Conservation (phyloP, 306 rosid genomes). For the Malus sieversii region DNA sequence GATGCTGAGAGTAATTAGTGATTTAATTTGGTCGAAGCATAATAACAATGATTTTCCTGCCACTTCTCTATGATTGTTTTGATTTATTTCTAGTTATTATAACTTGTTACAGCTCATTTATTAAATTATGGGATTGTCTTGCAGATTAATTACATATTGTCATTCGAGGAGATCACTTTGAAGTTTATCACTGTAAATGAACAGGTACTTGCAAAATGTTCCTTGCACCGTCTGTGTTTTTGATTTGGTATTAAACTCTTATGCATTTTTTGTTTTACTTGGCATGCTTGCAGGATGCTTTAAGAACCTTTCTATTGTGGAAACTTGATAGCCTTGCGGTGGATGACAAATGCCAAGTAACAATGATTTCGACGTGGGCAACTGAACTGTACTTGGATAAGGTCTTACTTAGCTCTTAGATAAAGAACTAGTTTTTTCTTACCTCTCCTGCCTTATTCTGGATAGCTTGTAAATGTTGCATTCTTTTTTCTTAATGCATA, state of each 20-base stretch:
- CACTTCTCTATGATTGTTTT: not conserved
- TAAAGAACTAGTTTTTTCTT: not conserved
- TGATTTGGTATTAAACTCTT: conserved; percentile 8
- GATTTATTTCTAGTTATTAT: not conserved
- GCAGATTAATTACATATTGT: conserved; percentile 84
- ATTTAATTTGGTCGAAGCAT: not conserved
- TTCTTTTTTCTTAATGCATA: not conserved
- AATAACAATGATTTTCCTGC: not conserved
- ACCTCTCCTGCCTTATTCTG: not conserved
- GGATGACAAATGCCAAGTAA: conserved; percentile 94
- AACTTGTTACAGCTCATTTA: not conserved
- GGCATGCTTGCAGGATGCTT: conserved; percentile 67
- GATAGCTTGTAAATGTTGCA: not conserved
- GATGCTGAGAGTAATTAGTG: not conserved
- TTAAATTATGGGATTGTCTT: conserved; percentile 28
- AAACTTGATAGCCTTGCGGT: conserved; percentile 77
- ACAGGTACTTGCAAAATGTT: conserved; percentile 52
- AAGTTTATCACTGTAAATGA: conserved; percentile 75
- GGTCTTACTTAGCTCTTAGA: conserved; percentile 42
- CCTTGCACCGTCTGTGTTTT: conserved; percentile 5
- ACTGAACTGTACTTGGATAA: conserved; percentile 94
- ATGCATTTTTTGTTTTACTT: not conserved
- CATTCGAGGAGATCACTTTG: conserved; percentile 92
- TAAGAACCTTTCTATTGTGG: conserved; percentile 81
- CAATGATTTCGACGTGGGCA: conserved; percentile 97